A percentile compares a stretch with the other conserved stretches of the same genome.
Evolutionary conservation across 306 rosid genomes (phyloP).

Genomic region (Cucumis hystrix): DNA sequence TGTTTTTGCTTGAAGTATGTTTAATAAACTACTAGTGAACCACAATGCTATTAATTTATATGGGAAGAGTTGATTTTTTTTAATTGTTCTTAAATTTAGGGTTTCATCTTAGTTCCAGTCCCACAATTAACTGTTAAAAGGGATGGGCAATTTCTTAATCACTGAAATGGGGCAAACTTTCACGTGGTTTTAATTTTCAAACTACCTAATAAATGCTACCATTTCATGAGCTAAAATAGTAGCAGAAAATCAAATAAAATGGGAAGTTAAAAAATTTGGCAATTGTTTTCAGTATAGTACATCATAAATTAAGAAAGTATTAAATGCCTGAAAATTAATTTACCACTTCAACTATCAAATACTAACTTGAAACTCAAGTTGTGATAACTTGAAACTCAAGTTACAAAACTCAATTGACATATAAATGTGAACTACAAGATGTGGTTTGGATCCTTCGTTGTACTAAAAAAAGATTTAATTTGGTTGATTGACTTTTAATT

Average conservation of each 20-base stretch:
- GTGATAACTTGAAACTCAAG: too few species aligned
- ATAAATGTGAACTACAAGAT: too few species aligned
- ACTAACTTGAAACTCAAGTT: too few species aligned
- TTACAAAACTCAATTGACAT: too few species aligned
- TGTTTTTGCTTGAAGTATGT: background rate
- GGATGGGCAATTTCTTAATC: background rate
- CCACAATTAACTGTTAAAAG: background rate
- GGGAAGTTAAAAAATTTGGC: background rate
- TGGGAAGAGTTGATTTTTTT: background rate
- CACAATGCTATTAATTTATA: background rate
- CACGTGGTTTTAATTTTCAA: background rate
- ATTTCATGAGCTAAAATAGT: background rate
- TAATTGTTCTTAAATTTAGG: background rate
- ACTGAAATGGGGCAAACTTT: background rate
- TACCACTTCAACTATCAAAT: too few species aligned
- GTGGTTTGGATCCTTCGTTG: too few species aligned
- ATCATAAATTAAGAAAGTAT: background rate
- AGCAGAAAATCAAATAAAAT: background rate
- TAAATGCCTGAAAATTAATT: too few species aligned
- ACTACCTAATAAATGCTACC: background rate
- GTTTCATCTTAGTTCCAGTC: background rate
- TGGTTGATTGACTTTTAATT: too few species aligned
- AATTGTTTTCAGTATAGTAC: background rate
- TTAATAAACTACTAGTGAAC: background rate
- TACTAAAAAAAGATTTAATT: too few species aligned